These are phyloP conservation scores for Solanum raphanifolium DNA, from an alignment of 257 asterid genomes.

Conservation along the genomic window DNA sequence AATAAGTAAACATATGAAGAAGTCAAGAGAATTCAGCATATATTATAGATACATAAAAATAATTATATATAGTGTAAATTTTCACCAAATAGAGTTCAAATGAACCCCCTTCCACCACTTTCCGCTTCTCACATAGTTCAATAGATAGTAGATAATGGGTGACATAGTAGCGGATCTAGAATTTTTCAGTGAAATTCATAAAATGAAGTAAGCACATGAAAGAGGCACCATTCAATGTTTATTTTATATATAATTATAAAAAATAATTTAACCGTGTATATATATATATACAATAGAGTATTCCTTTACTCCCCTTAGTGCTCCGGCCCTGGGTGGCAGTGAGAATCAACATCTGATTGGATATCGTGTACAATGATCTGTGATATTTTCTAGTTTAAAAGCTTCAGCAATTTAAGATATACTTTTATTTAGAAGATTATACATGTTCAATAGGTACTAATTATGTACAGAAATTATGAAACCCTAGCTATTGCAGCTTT, in stretches of 20 bases:
- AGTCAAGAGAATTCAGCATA: not conserved
- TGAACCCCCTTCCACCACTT: not conserved
- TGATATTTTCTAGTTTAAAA: not conserved
- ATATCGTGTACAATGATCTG: not conserved
- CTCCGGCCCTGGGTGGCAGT: not conserved
- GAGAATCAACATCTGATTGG: not conserved
- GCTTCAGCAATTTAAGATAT: not conserved
- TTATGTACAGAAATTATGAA: constrained; percentile 2
- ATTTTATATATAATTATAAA: not conserved
- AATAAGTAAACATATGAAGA: not conserved
- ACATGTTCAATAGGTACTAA: not conserved
- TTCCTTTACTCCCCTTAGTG: not conserved
- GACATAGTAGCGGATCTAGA: not conserved
- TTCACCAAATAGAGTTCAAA: not conserved
- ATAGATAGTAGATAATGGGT: not conserved
- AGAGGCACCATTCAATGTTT: not conserved
- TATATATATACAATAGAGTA: not conserved
- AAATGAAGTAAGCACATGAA: too few species aligned
- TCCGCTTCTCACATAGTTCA: not conserved
- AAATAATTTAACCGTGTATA: not conserved
- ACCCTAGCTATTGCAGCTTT: constrained; percentile 19
- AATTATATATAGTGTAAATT: not conserved
- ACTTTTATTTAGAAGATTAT: not conserved
- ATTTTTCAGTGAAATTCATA: not conserved
- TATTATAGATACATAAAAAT: not conserved